Evolutionary conservation across 106 monocot species (phyloP).

Genomic region (Triglochin maritima): DNA sequence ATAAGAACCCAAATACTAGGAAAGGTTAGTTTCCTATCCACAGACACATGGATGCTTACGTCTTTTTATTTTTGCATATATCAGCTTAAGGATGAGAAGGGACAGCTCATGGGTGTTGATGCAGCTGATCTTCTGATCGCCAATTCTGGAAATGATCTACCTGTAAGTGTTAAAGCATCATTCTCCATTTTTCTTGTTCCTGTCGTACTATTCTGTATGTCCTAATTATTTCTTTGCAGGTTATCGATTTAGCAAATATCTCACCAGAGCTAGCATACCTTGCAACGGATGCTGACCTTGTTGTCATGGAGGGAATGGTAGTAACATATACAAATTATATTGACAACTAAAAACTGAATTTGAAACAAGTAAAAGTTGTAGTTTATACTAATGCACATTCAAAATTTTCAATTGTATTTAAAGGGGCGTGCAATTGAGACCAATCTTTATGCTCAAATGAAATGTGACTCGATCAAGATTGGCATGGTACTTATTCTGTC

Average conservation of each 20-base stretch:
- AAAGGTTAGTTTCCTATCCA: too few relatives aligned
- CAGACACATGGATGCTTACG: too few relatives aligned
- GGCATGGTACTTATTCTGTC: constrained; percentile 57
- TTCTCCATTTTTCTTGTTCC: neutral
- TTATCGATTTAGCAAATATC: constrained; percentile 69
- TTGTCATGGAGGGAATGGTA: constrained; percentile 95
- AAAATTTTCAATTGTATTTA: neutral
- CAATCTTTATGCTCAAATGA: constrained; percentile 72
- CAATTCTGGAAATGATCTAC: constrained; percentile 96
- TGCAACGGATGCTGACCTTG: constrained; percentile 82
- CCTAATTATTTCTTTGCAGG: constrained; percentile 24
- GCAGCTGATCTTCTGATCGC: constrained; percentile 63
- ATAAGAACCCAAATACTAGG: too few relatives aligned
- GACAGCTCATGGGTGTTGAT: constrained; percentile 69
- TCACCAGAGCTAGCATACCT: constrained; percentile 86
- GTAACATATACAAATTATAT: neutral
- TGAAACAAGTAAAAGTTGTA: neutral
- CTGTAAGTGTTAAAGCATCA: constrained; percentile 30
- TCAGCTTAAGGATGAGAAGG: constrained; percentile 95
- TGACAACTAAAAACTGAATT: neutral
- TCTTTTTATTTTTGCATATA: too few relatives aligned
- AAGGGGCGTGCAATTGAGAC: constrained; percentile 76
- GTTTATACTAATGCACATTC: neutral
- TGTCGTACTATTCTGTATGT: neutral
- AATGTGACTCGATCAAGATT: constrained; percentile 96